Base-by-base conservation (phyloP, 352 stramenopile species). In the Phytophthora constricta region DNA sequence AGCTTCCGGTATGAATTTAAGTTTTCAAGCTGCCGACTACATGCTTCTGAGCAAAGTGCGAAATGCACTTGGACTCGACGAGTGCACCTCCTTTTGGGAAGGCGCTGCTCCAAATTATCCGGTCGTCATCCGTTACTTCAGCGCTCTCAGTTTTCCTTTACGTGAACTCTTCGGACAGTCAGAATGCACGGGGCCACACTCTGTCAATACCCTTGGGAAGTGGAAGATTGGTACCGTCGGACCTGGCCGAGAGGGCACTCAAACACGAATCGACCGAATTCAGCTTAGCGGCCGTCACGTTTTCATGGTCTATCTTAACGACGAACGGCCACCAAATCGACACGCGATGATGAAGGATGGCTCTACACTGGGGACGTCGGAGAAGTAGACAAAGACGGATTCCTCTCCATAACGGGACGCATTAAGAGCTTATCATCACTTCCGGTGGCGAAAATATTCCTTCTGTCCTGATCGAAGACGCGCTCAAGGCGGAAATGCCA, bases 351-450 rank as follows among this genome's bases (percentile, higher is more conserved):
- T 9, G 84, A 98, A 14, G 95, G 95, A 26, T 98, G 90, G 89
- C 68, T 98, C 11, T 76, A 97, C 64, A 96, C 86, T 9, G 95
- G 94, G n/a, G 95, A 98, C 58, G 83, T 97, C 17, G 94, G 86
- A 10, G 54, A 72, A 27, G 84, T 96, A 11, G 90, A 97, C 42
- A 69, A 88, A 16, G 84, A 92, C 48, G 86, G 94, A n/a, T 98
- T 98, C 67, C 65, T 97, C 43, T 73, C 64, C 17, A 96, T 98
- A 67, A 98, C 93, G 3, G 95, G 93, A 16, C 87, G 95, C 17
- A 97, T 98, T 72, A 98, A 71, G 93, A 98, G 72, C 79, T 98
- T 25, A 98, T 98, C 74, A 96, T 97, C 72, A 98, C 92, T 7
- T 90, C 92, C 4, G 92, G 93, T 27, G 91, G 95, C 25, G 93